Evolutionary conservation across 495 filamentous ascomycete species (phyloP).

Genomic region (Talaromyces nanjingensis): DNA sequence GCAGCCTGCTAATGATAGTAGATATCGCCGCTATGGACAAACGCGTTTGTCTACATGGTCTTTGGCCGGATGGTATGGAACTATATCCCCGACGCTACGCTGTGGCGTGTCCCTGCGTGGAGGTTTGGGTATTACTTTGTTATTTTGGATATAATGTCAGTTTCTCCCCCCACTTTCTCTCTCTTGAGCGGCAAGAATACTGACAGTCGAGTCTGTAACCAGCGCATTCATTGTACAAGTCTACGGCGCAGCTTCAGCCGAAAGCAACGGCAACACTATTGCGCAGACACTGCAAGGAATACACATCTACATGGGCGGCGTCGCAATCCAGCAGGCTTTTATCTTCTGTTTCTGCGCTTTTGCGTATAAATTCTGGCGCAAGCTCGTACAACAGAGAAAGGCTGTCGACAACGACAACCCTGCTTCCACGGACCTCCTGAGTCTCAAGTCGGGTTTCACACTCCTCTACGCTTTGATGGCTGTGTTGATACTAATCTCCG

Average conservation of each 20-base stretch:
- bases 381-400: background rate
- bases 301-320: slow-evolving; percentile 47
- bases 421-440: background rate
- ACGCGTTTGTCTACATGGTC: slow-evolving; percentile 64
- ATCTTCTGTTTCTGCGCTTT: slow-evolving; percentile 37
- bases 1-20: background rate
- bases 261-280: slow-evolving; percentile 12
- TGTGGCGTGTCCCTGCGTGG: slow-evolving; percentile 42
- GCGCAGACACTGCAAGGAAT: slow-evolving; percentile 18
- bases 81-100: slow-evolving; percentile 39
- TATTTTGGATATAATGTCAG: slow-evolving; percentile 45
- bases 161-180: background rate
- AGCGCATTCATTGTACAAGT: slow-evolving; percentile 15
- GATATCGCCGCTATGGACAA: slow-evolving; percentile 36
- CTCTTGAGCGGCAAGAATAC: background rate
- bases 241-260: slow-evolving; percentile 10
- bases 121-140: slow-evolving; percentile 53
- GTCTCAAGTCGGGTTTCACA: slow-evolving; percentile 22
- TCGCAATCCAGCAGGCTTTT: slow-evolving; percentile 43
- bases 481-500: slow-evolving; percentile 38
- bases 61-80: slow-evolving; percentile 56
- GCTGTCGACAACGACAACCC: background rate
- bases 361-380: slow-evolving; percentile 27
- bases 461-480: slow-evolving; percentile 46
- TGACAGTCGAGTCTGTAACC: background rate